Percentiles rank a stretch among this genome's conserved stretches.
These are phyloP conservation scores for Phlebiopsis gigantea DNA, from an alignment of 768 basidiomycete species.

Conservation along the genomic window DNA sequence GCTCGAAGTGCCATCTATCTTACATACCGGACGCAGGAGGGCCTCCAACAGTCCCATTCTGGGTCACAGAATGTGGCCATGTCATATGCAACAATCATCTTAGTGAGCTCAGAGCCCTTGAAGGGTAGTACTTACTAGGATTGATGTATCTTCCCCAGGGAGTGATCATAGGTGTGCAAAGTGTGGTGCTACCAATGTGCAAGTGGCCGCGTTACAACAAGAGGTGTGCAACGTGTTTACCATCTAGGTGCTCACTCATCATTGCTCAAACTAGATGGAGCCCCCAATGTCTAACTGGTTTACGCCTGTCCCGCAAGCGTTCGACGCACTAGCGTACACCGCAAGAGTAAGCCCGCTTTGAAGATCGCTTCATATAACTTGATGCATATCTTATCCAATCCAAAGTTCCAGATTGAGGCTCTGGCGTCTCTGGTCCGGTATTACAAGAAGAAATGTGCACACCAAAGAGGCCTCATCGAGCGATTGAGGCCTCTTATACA, in stretches of 20 bases:
- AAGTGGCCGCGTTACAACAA: constrained; percentile 66
- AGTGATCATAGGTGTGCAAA: constrained; percentile 69
- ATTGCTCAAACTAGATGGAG: constrained; percentile 51
- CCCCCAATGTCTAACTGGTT: constrained; percentile 84
- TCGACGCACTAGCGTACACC: constrained; percentile 63
- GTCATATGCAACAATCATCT: constrained; percentile 82
- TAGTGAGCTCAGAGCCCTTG: no score
- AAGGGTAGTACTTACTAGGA: no score
- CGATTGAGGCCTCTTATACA: constrained; percentile 44
- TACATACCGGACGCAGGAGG: constrained; percentile 49
- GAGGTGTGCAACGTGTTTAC: constrained; percentile 42
- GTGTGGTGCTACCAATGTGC: constrained; percentile 59
- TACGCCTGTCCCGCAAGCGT: constrained; percentile 48
- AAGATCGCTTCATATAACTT: no score
- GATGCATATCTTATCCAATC: no score
- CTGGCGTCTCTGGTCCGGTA: constrained; percentile 63
- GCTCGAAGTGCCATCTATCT: constrained; percentile 63
- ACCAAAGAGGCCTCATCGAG: constrained; percentile 49
- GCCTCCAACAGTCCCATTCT: constrained; percentile 64
- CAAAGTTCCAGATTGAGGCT: constrained; percentile 77
- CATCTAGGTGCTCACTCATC: neutral
- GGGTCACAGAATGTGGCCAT: constrained; percentile 88
- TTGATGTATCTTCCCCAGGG: constrained; percentile 38
- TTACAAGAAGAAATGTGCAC: constrained; percentile 53
- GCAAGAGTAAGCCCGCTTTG: constrained; percentile 59